Conservation (phyloP, 768 basidiomycete species). For the Leccinum disarticulatum region DNA sequence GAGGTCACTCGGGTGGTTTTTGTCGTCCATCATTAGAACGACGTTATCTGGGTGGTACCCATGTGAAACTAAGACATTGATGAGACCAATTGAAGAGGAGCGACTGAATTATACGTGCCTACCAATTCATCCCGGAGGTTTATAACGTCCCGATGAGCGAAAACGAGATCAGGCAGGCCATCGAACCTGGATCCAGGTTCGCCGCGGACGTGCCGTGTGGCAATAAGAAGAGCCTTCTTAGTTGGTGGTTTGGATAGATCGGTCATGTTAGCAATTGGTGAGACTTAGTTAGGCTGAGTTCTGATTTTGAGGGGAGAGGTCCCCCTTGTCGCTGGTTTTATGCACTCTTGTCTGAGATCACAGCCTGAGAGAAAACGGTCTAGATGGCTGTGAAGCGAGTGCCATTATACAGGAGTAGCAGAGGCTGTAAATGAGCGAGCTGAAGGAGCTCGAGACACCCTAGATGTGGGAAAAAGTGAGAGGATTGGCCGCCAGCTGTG, state of each 20-base stretch:
- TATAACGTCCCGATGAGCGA: background rate
- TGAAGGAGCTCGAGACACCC: background rate
- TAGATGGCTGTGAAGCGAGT: background rate
- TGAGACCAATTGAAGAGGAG: background rate
- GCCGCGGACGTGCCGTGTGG: background rate
- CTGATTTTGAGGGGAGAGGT: background rate
- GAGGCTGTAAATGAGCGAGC: background rate
- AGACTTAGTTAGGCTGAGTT: conserved; percentile 1
- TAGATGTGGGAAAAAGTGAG: background rate
- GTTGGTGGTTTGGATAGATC: background rate
- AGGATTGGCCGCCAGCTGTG: background rate
- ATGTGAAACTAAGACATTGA: background rate
- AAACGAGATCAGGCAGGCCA: background rate
- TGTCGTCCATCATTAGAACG: background rate
- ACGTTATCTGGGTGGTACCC: background rate
- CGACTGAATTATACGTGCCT: background rate
- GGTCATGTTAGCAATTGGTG: background rate
- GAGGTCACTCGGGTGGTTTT: background rate
- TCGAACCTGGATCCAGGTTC: background rate
- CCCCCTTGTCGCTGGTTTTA: background rate
- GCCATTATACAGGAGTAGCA: background rate
- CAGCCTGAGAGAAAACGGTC: background rate
- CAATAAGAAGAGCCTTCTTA: background rate
- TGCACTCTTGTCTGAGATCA: background rate
- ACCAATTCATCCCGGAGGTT: background rate